Evolutionary conservation across 2,329 filamentous ascomycete species (phyloP), one percentile per base, ranked within the genome.

Genomic region (Lasiodiplodia sp.): DNA sequence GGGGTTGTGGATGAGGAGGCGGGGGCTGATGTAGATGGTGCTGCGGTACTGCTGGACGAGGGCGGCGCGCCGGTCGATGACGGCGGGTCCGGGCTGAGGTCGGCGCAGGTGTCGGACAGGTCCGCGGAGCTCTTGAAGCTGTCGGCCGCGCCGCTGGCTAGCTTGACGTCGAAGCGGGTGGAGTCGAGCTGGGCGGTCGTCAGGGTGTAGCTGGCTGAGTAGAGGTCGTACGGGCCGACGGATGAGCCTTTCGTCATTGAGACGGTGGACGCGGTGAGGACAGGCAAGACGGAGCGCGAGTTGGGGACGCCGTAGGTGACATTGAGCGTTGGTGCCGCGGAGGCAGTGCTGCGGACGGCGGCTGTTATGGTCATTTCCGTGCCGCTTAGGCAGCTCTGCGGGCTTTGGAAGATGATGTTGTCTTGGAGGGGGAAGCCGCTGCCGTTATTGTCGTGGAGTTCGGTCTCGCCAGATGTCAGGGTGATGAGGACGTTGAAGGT

Each of bases 401-500:
- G 83, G 23, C 77, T 79, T 75, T 89, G 87, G 56, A 88, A 78
- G 44, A 89, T 78, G 28, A 89, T 77, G 8, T 78, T 83, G 73
- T 89, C 87, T 58, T 86, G 82, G 3, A 89, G 73, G 2, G 83
- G 83, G 69, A 88, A 89, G 1, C 80, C 80, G 47, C 82, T 80
- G 7, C 87, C 87, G 71, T 89, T 89, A 75, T 89, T 90, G 73
- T 88, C 83, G 71, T 83, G 85, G 0, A 75, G 74, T 68, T 82
- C 76, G 25, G 77, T 82, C 18, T 80, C 79, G 7, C 86, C 87
- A 69, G 83, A 82, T 3, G 78, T 80, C 66, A 82, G 78, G 67
- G 83, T 85, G 65, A 89, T 73, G 2, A 85, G 78, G 73, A 89
- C 75, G 70, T 82, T 82, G 80, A 91, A 87, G 71, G 89, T 84